phyloP scores from a whole-genome alignment of 108 stramenopile species.

The Hondaea fermentalgiana region DNA sequence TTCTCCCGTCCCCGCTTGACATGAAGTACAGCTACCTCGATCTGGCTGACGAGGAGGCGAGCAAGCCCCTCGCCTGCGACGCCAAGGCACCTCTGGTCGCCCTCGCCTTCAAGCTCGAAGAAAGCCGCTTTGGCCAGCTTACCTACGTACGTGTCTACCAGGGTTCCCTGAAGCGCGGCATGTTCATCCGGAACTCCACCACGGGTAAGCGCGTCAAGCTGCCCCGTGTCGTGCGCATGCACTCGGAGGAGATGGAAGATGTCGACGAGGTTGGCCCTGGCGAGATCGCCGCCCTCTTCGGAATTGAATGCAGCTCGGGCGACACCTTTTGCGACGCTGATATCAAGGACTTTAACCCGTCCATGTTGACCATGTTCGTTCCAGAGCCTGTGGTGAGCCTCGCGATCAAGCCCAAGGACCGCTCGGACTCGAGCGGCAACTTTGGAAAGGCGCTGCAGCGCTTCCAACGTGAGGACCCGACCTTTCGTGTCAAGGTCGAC shows the following conservation, averaged over 20 bases:
- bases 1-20: slow-evolving; percentile 83
- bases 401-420: slow-evolving; percentile 79
- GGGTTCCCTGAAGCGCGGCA: slow-evolving; percentile 78
- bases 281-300: slow-evolving; percentile 99
- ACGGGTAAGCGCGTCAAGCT: slow-evolving; percentile 81
- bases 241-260: slow-evolving; percentile 98
- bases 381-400: slow-evolving; percentile 96
- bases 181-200: slow-evolving; percentile 66
- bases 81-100: slow-evolving; percentile 73
- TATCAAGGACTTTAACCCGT: slow-evolving; percentile 29
- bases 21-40: slow-evolving; percentile 85
- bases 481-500: slow-evolving; percentile 82
- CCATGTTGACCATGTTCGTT: slow-evolving; percentile 92
- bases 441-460: slow-evolving; percentile 87
- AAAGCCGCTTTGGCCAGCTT: slow-evolving; percentile 90
- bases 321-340: slow-evolving; percentile 93
- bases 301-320: slow-evolving; percentile 93
- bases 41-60: slow-evolving; percentile 66
- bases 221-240: slow-evolving; percentile 94
- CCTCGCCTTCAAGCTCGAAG: slow-evolving; percentile 98
- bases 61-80: slow-evolving; percentile 55
- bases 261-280: slow-evolving; percentile 84
- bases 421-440: slow-evolving; percentile 58
- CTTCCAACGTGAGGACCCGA: slow-evolving; percentile 98
- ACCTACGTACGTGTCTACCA: slow-evolving; percentile 98